Evolutionary conservation across 306 rosid genomes (phyloP).

Genomic region (Prunus mongolica): DNA sequence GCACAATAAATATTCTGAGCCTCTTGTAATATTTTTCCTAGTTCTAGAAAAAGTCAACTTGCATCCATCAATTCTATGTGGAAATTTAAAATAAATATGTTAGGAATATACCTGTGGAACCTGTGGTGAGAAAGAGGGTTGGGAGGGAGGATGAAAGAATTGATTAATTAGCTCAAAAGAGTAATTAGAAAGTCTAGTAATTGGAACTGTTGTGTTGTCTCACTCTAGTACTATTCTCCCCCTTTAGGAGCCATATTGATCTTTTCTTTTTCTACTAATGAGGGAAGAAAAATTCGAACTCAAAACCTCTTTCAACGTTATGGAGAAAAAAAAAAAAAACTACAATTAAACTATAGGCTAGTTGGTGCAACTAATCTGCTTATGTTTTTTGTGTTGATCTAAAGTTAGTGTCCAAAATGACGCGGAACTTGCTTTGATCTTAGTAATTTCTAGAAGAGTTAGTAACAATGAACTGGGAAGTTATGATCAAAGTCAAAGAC

Average conservation of each 20-base stretch:
- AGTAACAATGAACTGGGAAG: too few relatives aligned
- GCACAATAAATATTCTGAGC: not conserved
- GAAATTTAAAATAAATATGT: not conserved
- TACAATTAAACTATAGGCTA: too few relatives aligned
- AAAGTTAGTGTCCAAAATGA: not conserved
- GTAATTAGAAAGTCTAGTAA: too few relatives aligned
- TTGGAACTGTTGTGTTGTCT: not conserved
- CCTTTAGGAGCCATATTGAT: too few relatives aligned
- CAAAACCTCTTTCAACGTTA: too few relatives aligned
- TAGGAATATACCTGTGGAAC: not conserved
- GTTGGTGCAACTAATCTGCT: too few relatives aligned
- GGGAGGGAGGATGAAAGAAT: not conserved
- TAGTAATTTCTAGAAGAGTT: too few relatives aligned
- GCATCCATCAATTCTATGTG: constrained; percentile 2
- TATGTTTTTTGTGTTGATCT: not conserved
- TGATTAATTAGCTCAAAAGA: too few relatives aligned
- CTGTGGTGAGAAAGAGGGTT: not conserved
- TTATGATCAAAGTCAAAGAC: too few relatives aligned
- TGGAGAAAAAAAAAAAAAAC: too few relatives aligned
- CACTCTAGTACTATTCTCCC: not conserved
- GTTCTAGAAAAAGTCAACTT: constrained; percentile 12
- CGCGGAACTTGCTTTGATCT: not conserved
- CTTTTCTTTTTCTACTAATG: too few relatives aligned
- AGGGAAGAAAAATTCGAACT: too few relatives aligned
- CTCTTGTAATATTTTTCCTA: not conserved